Conservation (phyloP, 2,329 filamentous ascomycete species). For the Scleromitrula shiraiana region DNA sequence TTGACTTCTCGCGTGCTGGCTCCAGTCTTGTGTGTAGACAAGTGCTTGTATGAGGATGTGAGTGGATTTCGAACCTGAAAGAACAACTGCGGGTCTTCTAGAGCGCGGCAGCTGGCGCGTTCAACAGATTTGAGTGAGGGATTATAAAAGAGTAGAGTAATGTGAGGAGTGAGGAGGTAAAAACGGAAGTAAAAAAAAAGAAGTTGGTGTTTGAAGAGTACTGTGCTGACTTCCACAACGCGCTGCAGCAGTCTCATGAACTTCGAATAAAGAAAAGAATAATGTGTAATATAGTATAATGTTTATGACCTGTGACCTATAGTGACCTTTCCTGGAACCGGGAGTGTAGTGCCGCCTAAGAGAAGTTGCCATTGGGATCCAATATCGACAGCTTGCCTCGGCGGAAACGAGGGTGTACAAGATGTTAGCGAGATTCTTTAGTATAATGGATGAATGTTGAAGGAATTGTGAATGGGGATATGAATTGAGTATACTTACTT, state of each 20-base stretch:
- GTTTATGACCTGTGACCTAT: constrained; percentile 5
- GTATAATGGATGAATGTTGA: too few relatives aligned
- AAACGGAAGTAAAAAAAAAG: not conserved
- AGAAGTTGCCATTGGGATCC: not conserved
- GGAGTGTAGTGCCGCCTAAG: not conserved
- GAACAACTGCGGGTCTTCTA: constrained; percentile 5
- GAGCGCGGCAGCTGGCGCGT: constrained; percentile 6
- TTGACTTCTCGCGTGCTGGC: constrained; percentile 3
- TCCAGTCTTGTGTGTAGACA: constrained; percentile 1
- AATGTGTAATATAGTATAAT: not conserved
- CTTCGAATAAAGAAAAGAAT: not conserved
- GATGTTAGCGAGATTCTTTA: not conserved
- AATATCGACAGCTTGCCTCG: not conserved
- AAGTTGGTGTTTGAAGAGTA: constrained; percentile 2
- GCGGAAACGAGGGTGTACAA: not conserved
- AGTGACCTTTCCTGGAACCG: constrained; percentile 5
- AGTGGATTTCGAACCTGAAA: not conserved
- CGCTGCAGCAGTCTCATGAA: constrained; percentile 4
- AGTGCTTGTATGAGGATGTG: not conserved
- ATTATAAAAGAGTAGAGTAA: too few relatives aligned
- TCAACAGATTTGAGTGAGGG: not conserved
- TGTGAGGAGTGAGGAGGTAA: not conserved
- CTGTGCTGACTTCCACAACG: constrained; percentile 7
- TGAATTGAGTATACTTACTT: not conserved
- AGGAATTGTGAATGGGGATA: not conserved